phyloP scores from a whole-genome alignment of 1,139 yeast genomes.

The Taphrina deformans region DNA sequence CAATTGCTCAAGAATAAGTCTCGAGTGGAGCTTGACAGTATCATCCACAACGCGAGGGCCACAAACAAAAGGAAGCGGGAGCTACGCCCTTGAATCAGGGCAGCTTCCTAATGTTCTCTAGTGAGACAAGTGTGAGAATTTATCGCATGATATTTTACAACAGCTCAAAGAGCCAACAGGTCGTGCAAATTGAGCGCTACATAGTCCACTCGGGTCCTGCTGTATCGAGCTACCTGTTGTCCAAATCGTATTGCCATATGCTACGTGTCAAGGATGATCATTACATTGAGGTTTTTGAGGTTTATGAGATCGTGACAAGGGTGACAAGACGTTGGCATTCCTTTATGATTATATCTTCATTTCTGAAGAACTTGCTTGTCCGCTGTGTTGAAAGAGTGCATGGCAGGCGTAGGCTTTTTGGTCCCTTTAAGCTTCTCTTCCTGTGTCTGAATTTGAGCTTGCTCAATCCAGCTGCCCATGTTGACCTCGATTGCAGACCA shows the following conservation, averaged over 20 bases:
- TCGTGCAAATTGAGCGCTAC: too few species aligned
- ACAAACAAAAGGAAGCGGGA: background rate
- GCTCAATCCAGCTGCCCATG: slow-evolving; percentile 39
- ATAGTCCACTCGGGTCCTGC: too few species aligned
- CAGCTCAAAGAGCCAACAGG: background rate
- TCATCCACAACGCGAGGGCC: background rate
- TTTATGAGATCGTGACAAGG: background rate
- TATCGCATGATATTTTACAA: background rate
- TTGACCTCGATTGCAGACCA: slow-evolving; percentile 42
- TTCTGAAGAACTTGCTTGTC: background rate
- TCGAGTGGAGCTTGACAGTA: slow-evolving; percentile 33
- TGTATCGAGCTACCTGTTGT: too few species aligned
- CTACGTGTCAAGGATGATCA: background rate
- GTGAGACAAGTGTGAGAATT: too few species aligned
- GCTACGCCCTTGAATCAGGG: too few species aligned
- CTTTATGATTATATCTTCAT: too few species aligned
- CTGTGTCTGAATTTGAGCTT: slow-evolving; percentile 33
- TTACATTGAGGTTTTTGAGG: background rate
- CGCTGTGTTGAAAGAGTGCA: slow-evolving; percentile 34
- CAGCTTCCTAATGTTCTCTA: too few species aligned
- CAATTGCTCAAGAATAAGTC: background rate
- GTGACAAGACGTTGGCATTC: too few species aligned
- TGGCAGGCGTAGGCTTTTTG: slow-evolving; percentile 35
- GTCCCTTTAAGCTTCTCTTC: slow-evolving; percentile 13
- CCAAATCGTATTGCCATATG: too few species aligned